Base-by-base conservation (phyloP, 1,284 basidiomycete genomes). In the Clitocybe nebularis region DNA sequence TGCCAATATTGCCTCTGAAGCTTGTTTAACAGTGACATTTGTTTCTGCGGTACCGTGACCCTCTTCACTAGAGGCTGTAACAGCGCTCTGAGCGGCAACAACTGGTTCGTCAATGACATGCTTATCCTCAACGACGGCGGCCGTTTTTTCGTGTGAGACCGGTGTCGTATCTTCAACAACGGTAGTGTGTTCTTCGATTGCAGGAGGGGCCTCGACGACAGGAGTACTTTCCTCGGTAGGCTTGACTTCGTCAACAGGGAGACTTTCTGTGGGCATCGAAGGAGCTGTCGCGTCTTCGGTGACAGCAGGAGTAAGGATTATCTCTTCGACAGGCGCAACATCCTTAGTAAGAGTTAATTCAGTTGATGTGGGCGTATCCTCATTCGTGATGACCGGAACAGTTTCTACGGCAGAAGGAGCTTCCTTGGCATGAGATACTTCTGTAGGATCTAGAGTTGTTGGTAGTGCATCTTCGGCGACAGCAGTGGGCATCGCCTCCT, bases 341-440 rank as follows among this genome's bases (percentile, higher is more conserved):
- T 16, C 32, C 40, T 21, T 4, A 6, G 20, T 23, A 11, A 4
- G 24, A 13, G 23, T 14, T 42, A 33, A 2, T 10, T 24, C 32
- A 28, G 34, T 21, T 36, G 35, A 36, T 22, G 17, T 24, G 24
- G 14, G 17, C 20, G 25, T 21, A 22, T 36, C 37, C 11, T 7
- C 22, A 16, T 23, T 37, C 23, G 17, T 36, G 19, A n/a, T n/a
- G n/a, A n/a, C n/a, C n/a, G n/a, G n/a, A n/a, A n/a, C n/a, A n/a
- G n/a, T n/a, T n/a, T n/a, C n/a, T n/a, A n/a, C n/a, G n/a, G 25
- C 24, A 6, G 36, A 8, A 2, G 30, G 20, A 23, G 39, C 28
- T 22, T 49, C 48, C n/a, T 41, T 35, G 16, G 16, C 21, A 24
- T n/a, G 10, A 5, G 20, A 24, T 19, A 24, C 19, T 16, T 45